Conservation (phyloP, 2,329 filamentous ascomycete genomes). For the Curvularia verruculosa region DNA sequence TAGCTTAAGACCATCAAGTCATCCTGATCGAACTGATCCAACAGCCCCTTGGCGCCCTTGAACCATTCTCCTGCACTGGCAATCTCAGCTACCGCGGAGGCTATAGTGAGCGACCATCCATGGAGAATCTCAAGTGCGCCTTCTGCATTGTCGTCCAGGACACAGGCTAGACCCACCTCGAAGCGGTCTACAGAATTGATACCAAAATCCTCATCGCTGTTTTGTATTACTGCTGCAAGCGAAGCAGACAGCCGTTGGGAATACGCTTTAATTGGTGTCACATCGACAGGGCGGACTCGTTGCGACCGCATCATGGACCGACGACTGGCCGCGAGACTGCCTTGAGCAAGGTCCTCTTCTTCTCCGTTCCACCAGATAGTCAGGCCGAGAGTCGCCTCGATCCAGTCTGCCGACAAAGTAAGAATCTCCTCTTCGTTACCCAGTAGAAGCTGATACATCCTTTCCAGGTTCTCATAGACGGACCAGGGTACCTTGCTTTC, state of each 20-base stretch:
- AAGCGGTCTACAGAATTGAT: constrained; percentile 77
- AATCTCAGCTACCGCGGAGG: constrained; percentile 80
- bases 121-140: constrained; percentile 76
- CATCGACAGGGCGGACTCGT: constrained; percentile 55
- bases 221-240: constrained; percentile 69
- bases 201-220: constrained; percentile 70
- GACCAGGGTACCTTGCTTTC: constrained; percentile 89
- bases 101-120: constrained; percentile 79
- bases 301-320: constrained; percentile 50
- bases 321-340: constrained; percentile 54
- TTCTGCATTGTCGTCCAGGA: constrained; percentile 82
- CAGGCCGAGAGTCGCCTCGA: constrained; percentile 82
- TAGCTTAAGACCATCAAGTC: constrained; percentile 83
- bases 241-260: constrained; percentile 73
- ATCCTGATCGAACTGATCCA: constrained; percentile 76
- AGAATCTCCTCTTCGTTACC: constrained; percentile 78
- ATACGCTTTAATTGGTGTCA: constrained; percentile 69
- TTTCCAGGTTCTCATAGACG: constrained; percentile 83
- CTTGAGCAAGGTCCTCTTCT: constrained; percentile 55
- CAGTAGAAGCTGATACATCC: constrained; percentile 79
- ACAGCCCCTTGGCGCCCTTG: constrained; percentile 57
- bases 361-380: constrained; percentile 92
- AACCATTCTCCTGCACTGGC: constrained; percentile 86
- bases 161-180: constrained; percentile 80
- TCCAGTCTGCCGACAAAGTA: constrained; percentile 83